Evolutionary conservation across 192 early-diverging fungal genomes (phyloP).

Genomic region (Helicostylum pulchrum): DNA sequence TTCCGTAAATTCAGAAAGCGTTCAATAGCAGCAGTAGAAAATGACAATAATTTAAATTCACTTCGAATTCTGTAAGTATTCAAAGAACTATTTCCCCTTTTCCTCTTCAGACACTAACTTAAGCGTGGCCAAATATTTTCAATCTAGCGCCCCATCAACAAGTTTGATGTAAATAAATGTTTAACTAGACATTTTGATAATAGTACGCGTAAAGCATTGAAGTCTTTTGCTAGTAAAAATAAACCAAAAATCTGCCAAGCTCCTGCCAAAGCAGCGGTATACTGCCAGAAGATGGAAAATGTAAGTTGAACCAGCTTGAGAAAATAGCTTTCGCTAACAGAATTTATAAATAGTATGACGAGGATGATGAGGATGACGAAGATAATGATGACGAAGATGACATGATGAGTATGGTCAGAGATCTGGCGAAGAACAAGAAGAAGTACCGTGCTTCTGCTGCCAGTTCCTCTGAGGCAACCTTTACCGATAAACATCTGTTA

Average conservation of each 20-base stretch:
- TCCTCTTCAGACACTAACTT: background rate
- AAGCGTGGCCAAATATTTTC: background rate
- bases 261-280: background rate
- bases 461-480: background rate
- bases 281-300: background rate
- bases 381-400: too few species aligned
- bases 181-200: background rate
- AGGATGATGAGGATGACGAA: too few species aligned
- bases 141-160: background rate
- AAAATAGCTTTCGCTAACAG: constrained; percentile 2
- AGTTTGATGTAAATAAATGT: constrained; percentile 4
- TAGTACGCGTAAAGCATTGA: background rate
- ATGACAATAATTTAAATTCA: background rate
- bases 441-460: background rate
- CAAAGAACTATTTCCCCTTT: background rate
- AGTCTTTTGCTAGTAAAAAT: too few species aligned
- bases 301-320: background rate
- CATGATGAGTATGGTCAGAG: too few species aligned
- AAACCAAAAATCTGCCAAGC: background rate
- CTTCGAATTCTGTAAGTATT: constrained; percentile 8
- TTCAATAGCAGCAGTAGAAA: background rate
- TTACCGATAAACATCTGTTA: background rate
- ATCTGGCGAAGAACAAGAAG: background rate
- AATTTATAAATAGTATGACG: background rate
- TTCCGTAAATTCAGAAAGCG: background rate